Conservation (phyloP, 2,329 filamentous ascomycete genomes). For the Tolypocladium paradoxum region DNA sequence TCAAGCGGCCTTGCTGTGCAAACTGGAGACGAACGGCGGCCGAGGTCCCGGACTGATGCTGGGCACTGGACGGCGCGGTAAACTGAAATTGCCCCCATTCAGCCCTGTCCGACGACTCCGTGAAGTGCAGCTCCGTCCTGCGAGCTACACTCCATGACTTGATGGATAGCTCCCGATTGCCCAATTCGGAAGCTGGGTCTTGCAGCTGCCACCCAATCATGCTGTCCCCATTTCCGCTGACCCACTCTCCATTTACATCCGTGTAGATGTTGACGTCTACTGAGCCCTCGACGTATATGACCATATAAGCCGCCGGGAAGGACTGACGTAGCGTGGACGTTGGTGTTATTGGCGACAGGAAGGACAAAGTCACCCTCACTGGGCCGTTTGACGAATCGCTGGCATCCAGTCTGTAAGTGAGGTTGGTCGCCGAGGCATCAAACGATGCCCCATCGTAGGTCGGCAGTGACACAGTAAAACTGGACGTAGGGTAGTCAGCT, state of each 20-base stretch:
- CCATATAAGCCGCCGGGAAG: constrained; percentile 72
- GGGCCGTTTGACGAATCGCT: constrained; percentile 13
- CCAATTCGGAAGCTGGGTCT: constrained; percentile 2
- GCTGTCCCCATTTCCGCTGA: constrained; percentile 62
- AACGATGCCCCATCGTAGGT: constrained; percentile 33
- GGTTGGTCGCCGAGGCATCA: constrained; percentile 38
- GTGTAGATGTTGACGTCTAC: constrained; percentile 55
- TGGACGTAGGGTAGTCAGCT: background rate
- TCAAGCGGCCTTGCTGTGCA: constrained; percentile 52
- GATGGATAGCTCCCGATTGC: constrained; percentile 21
- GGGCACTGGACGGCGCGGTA: constrained; percentile 55
- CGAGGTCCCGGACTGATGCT: constrained; percentile 63
- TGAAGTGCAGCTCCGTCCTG: constrained; percentile 55
- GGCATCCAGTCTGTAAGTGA: constrained; percentile 32
- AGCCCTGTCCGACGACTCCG: constrained; percentile 60
- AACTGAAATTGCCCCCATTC: constrained; percentile 82
- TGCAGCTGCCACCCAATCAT: constrained; percentile 58
- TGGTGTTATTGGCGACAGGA: constrained; percentile 70
- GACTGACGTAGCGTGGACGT: constrained; percentile 71
- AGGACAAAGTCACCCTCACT: constrained; percentile 34
- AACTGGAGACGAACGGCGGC: constrained; percentile 56
- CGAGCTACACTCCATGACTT: constrained; percentile 59
- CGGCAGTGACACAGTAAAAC: constrained; percentile 29
- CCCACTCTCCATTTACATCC: constrained; percentile 69
- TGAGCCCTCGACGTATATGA: constrained; percentile 55